These are phyloP conservation scores for Daldinia decipiens DNA, from an alignment of 495 filamentous ascomycete species.

Conservation along the genomic window DNA sequence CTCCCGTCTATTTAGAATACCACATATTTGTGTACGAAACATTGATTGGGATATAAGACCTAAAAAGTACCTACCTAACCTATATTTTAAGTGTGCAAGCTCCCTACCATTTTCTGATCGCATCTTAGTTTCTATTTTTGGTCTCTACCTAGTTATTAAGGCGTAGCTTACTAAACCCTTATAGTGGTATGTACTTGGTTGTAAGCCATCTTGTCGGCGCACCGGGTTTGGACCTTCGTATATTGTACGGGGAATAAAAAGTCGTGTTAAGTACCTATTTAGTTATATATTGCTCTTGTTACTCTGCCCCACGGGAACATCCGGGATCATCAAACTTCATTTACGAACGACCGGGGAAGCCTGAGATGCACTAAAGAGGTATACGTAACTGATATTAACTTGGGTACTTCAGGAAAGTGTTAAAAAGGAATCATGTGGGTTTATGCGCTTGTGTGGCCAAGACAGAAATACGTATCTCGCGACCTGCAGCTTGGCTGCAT, in stretches of 20 bases:
- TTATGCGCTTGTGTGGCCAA: constrained; percentile 5
- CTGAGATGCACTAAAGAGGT: not conserved
- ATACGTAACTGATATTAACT: not conserved
- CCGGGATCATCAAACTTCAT: constrained; percentile 1
- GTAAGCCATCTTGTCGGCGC: not conserved
- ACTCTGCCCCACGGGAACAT: constrained; percentile 6
- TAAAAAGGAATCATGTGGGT: constrained; percentile 2
- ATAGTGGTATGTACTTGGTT: not conserved
- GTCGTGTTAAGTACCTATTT: not conserved
- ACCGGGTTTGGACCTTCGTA: not conserved
- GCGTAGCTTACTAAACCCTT: not conserved
- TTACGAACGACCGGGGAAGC: not conserved
- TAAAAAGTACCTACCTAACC: not conserved
- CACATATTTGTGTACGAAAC: not conserved
- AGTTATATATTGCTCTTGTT: not conserved
- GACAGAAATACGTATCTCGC: not conserved
- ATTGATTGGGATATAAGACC: not conserved
- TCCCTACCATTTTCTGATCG: not conserved
- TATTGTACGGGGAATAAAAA: not conserved
- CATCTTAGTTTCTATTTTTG: not conserved
- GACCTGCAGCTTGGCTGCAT: constrained; percentile 6
- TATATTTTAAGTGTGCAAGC: not conserved
- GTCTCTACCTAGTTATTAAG: not conserved
- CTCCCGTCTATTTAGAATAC: not conserved
- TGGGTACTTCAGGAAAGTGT: not conserved